phyloP scores from a whole-genome alignment of 805 yeast species.

The Zygoascus biomembranicola region DNA sequence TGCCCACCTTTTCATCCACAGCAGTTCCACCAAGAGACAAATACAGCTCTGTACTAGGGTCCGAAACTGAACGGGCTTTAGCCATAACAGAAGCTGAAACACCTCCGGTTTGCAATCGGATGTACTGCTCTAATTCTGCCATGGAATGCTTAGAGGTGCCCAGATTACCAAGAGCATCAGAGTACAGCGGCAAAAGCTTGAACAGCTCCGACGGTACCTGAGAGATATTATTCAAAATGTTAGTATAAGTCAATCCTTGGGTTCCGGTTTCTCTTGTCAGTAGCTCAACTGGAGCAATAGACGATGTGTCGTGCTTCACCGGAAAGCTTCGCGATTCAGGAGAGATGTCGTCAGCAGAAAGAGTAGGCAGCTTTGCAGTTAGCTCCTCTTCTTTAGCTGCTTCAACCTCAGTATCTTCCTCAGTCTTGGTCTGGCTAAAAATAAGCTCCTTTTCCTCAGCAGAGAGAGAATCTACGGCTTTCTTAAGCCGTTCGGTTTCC shows the following conservation, averaged over 20 bases:
- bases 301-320: neutral
- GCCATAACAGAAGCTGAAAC: constrained; percentile 54
- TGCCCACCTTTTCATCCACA: constrained; percentile 51
- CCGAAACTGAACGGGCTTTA: constrained; percentile 40
- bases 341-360: constrained; percentile 66
- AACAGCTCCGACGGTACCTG: constrained; percentile 53
- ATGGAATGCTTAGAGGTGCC: constrained; percentile 71
- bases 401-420: constrained; percentile 57
- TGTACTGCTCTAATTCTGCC: constrained; percentile 77
- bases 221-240: constrained; percentile 55
- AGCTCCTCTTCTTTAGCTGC: constrained; percentile 44
- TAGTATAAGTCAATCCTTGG: constrained; percentile 64
- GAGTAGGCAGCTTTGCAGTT: constrained; percentile 69
- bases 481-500: constrained; percentile 46
- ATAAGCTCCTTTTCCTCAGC: constrained; percentile 51
- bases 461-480: constrained; percentile 37
- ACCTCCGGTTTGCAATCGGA: constrained; percentile 81
- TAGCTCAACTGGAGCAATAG: constrained; percentile 4
- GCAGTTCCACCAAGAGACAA: constrained; percentile 62
- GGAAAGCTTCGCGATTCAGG: constrained; percentile 9
- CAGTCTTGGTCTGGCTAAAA: constrained; percentile 47
- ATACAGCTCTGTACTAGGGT: constrained; percentile 38
- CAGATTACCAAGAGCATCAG: constrained; percentile 71
- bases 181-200: constrained; percentile 67
- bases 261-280: constrained; percentile 29